phyloP scores from a whole-genome alignment of 2,329 filamentous ascomycete genomes.

The Pseudogymnoascus destructans region DNA sequence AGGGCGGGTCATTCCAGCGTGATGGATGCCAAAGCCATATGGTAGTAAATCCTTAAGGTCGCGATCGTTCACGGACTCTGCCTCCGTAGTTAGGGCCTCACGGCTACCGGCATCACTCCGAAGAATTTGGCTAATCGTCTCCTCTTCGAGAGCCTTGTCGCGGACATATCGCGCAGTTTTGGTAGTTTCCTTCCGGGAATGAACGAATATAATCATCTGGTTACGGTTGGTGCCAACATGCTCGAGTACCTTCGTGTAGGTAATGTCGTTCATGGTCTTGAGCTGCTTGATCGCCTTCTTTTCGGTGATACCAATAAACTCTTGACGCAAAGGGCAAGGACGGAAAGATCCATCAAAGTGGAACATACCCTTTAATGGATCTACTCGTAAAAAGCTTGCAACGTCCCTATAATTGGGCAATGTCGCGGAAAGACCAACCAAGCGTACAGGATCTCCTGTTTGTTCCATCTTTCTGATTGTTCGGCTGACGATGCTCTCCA shows the following conservation, averaged over 20 bases:
- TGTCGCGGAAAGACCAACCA: constrained; percentile 87
- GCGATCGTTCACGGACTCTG: constrained; percentile 66
- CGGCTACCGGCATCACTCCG: constrained; percentile 83
- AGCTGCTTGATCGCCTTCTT: constrained; percentile 98
- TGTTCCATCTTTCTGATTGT: constrained; percentile 90
- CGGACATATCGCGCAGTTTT: constrained; percentile 94
- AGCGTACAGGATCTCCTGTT: constrained; percentile 81
- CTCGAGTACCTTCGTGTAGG: constrained; percentile 93
- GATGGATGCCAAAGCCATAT: constrained; percentile 96
- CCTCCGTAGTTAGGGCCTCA: constrained; percentile 76
- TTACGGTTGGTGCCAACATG: constrained; percentile 87
- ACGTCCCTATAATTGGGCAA: constrained; percentile 95
- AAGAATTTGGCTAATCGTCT: constrained; percentile 92
- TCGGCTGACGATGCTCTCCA: constrained; percentile 92
- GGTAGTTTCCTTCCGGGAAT: constrained; percentile 93
- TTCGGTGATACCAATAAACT: constrained; percentile 94
- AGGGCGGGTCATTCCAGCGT: constrained; percentile 91
- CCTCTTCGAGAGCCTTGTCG: constrained; percentile 92
- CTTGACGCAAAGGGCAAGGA: constrained; percentile 87
- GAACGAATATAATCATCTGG: constrained; percentile 98
- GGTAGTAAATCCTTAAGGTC: constrained; percentile 90
- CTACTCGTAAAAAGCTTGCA: constrained; percentile 84
- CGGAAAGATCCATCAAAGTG: constrained; percentile 92
- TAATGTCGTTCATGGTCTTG: constrained; percentile 99
- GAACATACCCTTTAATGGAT: constrained; percentile 74